Evolutionary conservation across 1,139 yeast genomes (phyloP).

Genomic region (Suhomyces yuchorum): DNA sequence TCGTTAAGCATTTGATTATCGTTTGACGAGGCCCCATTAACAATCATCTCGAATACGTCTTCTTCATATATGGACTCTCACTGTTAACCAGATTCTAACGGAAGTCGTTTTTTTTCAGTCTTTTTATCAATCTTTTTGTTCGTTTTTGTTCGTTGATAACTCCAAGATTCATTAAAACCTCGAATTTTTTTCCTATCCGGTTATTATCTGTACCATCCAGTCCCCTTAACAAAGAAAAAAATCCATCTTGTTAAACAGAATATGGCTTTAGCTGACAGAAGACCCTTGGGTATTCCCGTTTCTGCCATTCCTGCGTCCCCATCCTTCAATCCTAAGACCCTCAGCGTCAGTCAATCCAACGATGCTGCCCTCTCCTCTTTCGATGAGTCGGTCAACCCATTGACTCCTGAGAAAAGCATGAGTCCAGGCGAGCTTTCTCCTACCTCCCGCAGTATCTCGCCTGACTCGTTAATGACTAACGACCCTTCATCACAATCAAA

Average conservation of each 20-base stretch:
- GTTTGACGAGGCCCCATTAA: constrained; percentile 4
- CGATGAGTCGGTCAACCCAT: constrained; percentile 13
- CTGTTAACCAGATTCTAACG: constrained; percentile 13
- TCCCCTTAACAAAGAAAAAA: constrained; percentile 9
- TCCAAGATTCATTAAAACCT: constrained; percentile 7
- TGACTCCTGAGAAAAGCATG: constrained; percentile 27
- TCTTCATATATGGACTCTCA: constrained; percentile 12
- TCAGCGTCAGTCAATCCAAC: constrained; percentile 22
- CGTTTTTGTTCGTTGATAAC: constrained; percentile 12
- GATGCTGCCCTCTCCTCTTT: constrained; percentile 4
- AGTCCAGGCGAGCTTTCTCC: constrained; percentile 38
- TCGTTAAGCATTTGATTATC: constrained; percentile 11
- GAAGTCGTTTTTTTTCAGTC: constrained; percentile 16
- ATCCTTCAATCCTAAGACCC: constrained; percentile 46
- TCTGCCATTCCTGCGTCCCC: constrained; percentile 47
- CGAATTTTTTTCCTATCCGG: constrained; percentile 15
- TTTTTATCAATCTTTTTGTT: constrained; percentile 15
- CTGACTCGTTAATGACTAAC: constrained; percentile 44
- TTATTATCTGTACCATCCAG: constrained; percentile 8
- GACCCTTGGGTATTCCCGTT: constrained; percentile 52
- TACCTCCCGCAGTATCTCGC: constrained; percentile 46
- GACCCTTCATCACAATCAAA: constrained; percentile 21
- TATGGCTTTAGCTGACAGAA: constrained; percentile 62
- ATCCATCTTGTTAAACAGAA: constrained; percentile 9
- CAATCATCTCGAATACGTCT: not conserved